phyloP scores from a whole-genome alignment of 2,329 filamentous ascomycete genomes.

The Sarocladium oryzae region DNA sequence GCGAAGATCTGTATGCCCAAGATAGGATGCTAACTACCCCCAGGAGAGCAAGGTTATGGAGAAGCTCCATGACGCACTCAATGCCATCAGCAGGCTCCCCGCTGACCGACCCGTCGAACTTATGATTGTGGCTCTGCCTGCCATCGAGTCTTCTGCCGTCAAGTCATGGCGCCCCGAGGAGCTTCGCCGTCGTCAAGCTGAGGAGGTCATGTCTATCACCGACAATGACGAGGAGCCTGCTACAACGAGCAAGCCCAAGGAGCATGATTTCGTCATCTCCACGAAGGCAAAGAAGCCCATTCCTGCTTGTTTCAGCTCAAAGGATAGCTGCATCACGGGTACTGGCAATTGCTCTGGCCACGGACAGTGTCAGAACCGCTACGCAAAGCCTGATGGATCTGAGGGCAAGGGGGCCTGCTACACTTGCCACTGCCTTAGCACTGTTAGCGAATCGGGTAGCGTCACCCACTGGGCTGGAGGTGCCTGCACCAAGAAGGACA shows the following conservation, averaged over 20 bases:
- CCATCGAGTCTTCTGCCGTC: not conserved
- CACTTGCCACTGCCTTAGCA: constrained; percentile 66
- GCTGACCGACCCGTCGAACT: not conserved
- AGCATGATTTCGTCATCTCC: constrained; percentile 27
- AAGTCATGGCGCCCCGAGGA: constrained; percentile 19
- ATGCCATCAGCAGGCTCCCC: not conserved
- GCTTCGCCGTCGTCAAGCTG: constrained; percentile 40
- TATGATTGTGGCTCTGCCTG: constrained; percentile 4
- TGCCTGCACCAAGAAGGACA: constrained; percentile 85
- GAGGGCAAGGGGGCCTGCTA: constrained; percentile 55
- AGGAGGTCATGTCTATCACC: constrained; percentile 37
- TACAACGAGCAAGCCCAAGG: constrained; percentile 17
- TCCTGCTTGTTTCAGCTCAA: constrained; percentile 67
- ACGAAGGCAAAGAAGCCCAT: constrained; percentile 33
- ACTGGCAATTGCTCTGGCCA: constrained; percentile 81
- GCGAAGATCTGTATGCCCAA: not conserved
- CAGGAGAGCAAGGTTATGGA: constrained; percentile 35
- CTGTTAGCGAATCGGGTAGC: constrained; percentile 48
- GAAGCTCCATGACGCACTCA: not conserved
- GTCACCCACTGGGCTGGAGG: constrained; percentile 75
- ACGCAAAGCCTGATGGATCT: constrained; percentile 34
- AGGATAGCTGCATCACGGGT: constrained; percentile 58
- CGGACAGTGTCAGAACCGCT: constrained; percentile 68
- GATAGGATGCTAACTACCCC: constrained; percentile 15
- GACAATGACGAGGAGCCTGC: constrained; percentile 19